Base-by-base conservation (phyloP, 768 basidiomycete genomes). In the Lactifluus rugatus region DNA sequence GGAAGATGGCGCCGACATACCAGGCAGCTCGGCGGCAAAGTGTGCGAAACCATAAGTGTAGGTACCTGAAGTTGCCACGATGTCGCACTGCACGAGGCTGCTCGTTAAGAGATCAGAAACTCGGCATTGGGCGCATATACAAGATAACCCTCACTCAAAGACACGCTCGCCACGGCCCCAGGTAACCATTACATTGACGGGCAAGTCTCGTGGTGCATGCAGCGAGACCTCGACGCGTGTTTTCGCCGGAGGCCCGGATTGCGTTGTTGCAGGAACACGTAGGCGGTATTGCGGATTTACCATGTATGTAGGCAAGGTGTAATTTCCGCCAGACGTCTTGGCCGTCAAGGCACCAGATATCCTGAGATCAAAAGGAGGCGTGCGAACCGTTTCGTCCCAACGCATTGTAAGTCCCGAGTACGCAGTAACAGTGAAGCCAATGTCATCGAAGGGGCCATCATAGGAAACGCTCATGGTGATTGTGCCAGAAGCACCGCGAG, bases 231-330 rank as follows among this genome's bases (percentile, higher is more conserved):
- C 66, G 9, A 80, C 66, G 9, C 68, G 69, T 7, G 76, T 72
- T 64, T 77, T 83, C 25, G 45, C 26, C 5, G 53, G 58, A 26
- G 64, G 60, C 1, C 61, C 61, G 3, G 34, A 37, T 26, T 47
- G 44, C 17, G 9, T 55, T 13, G 19, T 61, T 4, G 79, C 73
- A 53, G 76, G 72, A 19, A 95, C 71, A 7, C 71, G 76, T 14
- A 97, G 73, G 55, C 78, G 77, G 70, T 90, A 97, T 66, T 96
- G 92, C 0, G 94, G 94, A 67, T 97, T 98, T 49, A 81, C 70
- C 83, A 95, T 87, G 70, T 87, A 96, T 0, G 87, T 85, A 0
- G 89, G 82, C 62, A 83, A 76, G 5, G 81, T 80, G 56, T 83
- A 80, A 66, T 93, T 94, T 1, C 95, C 95, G 0, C 95, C 95